phyloP scores from a whole-genome alignment of 2,329 filamentous ascomycete genomes.

The Diaporthe ilicicola region DNA sequence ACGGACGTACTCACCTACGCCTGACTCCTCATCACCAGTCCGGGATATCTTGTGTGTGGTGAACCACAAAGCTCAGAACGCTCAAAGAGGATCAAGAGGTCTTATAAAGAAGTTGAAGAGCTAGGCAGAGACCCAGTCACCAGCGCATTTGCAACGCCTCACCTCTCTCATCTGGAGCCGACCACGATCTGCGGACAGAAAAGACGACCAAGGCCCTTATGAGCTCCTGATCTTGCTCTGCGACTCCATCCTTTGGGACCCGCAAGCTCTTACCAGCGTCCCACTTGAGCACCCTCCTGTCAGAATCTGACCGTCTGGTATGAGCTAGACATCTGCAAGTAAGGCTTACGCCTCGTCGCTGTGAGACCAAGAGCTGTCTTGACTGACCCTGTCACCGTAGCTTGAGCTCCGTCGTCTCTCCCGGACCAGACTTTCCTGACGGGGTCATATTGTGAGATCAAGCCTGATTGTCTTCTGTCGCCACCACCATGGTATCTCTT shows the following conservation, averaged over 20 bases:
- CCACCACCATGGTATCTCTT: constrained; percentile 37
- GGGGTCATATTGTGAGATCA: constrained; percentile 7
- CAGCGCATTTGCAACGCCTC: not conserved
- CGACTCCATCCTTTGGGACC: not conserved
- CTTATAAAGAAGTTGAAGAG: not conserved
- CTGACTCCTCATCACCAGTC: not conserved
- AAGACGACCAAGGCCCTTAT: not conserved
- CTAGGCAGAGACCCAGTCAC: not conserved
- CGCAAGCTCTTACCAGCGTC: not conserved
- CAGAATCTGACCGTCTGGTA: constrained; percentile 21
- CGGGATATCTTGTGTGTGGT: not conserved
- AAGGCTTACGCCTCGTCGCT: constrained; percentile 21
- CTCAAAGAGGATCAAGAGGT: not conserved
- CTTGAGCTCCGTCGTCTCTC: constrained; percentile 18
- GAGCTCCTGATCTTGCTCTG: not conserved
- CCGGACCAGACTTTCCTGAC: not conserved
- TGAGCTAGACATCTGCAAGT: constrained; percentile 29
- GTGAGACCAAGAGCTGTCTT: constrained; percentile 5
- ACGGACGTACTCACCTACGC: not conserved
- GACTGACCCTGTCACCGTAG: constrained; percentile 25
- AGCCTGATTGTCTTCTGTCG: not conserved
- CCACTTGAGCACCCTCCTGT: not conserved
- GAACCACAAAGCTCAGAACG: not conserved
- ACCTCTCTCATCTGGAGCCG: not conserved
- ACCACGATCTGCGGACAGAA: not conserved